These are phyloP conservation scores for Capsicum chinense DNA, from an alignment of 257 asterid species.

Conservation along the genomic window DNA sequence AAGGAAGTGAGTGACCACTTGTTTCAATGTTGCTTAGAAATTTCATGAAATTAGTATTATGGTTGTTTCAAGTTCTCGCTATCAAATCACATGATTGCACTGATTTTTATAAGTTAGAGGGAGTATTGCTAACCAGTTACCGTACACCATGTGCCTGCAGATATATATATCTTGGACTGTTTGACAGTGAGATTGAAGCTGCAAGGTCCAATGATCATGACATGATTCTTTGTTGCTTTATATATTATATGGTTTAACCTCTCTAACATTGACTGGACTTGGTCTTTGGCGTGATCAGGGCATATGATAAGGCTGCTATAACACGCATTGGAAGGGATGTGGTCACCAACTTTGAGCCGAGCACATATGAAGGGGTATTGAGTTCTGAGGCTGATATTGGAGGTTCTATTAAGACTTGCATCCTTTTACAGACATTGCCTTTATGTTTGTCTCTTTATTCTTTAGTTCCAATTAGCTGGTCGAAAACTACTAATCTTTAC, in stretches of 20 bases:
- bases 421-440: background rate
- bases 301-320: conserved; percentile 89
- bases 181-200: conserved; percentile 89
- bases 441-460: conserved; percentile 7
- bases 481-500: conserved; percentile 2
- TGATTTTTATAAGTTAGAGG: conserved; percentile 21
- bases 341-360: conserved; percentile 73
- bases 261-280: conserved; percentile 23
- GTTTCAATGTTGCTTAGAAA: conserved; percentile 16
- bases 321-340: conserved; percentile 86
- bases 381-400: conserved; percentile 52
- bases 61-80: background rate
- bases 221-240: conserved; percentile 20
- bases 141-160: conserved; percentile 43
- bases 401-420: conserved; percentile 36
- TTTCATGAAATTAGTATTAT: background rate
- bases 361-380: conserved; percentile 59
- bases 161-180: conserved; percentile 87
- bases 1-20: conserved; percentile 27
- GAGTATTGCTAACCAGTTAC: background rate
- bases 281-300: conserved; percentile 52
- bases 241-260: background rate
- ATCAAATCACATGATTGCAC: background rate
- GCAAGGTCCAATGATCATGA: conserved; percentile 62
- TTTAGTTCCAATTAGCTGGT: conserved; percentile 25